Evolutionary conservation across 1,284 basidiomycete genomes (phyloP).

Genomic region (Tausonia pullulans): DNA sequence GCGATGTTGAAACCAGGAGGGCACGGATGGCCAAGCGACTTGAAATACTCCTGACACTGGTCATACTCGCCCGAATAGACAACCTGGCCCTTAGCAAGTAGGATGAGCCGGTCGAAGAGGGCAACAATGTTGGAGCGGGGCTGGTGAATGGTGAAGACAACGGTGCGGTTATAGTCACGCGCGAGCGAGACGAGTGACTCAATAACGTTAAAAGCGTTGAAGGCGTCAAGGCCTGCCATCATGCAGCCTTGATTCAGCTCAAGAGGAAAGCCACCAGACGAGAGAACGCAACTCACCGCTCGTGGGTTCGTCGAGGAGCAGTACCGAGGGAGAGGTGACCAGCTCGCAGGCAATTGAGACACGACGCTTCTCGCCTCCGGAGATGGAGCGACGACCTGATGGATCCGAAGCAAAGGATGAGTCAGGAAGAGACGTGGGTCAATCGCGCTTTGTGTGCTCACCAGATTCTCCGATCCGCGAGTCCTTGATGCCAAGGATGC

Average conservation of each 20-base stretch:
- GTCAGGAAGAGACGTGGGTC: neutral
- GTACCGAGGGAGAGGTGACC: constrained; percentile 86
- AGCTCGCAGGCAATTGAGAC: constrained; percentile 98
- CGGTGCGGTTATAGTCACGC: constrained; percentile 81
- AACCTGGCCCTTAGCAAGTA: constrained; percentile 71
- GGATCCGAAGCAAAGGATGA: constrained; percentile 17
- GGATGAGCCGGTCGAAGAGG: constrained; percentile 80
- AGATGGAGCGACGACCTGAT: constrained; percentile 68
- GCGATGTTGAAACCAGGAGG: constrained; percentile 96
- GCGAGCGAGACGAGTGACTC: constrained; percentile 78
- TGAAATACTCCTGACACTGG: constrained; percentile 70
- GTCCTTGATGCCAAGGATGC: constrained; percentile 82
- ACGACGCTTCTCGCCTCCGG: constrained; percentile 88
- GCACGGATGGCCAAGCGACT: constrained; percentile 65
- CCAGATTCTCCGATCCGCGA: constrained; percentile 78
- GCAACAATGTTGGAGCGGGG: constrained; percentile 96
- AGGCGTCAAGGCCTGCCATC: constrained; percentile 69
- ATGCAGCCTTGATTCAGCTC: constrained; percentile 4
- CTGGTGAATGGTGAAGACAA: constrained; percentile 95
- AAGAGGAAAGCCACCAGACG: neutral
- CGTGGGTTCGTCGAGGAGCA: constrained; percentile 95
- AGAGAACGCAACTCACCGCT: constrained; percentile 49
- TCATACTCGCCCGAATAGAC: constrained; percentile 69
- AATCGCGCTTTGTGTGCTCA: constrained; percentile 28
- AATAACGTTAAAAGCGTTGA: constrained; percentile 89